Evolutionary conservation across 306 rosid genomes (phyloP).

Genomic region (Quercus agrifolia): DNA sequence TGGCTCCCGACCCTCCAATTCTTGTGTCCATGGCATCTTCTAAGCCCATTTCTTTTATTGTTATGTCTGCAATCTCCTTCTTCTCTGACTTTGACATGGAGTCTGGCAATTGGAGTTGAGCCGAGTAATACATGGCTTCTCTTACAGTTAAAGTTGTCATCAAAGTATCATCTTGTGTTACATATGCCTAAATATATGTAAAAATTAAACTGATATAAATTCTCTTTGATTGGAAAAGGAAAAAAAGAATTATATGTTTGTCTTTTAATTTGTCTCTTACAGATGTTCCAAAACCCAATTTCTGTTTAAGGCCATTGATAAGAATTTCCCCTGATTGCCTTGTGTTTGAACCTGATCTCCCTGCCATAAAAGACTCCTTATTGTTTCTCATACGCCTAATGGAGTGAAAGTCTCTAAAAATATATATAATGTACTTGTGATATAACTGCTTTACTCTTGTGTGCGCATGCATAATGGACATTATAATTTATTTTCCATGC

Average conservation of each 20-base stretch:
- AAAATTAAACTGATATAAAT: background rate
- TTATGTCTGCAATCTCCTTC: constrained; percentile 36
- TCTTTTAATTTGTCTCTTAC: background rate
- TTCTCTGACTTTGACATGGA: constrained; percentile 39
- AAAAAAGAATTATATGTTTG: background rate
- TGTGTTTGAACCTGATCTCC: constrained; percentile 11
- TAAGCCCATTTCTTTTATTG: constrained; percentile 47
- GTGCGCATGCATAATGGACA: no score
- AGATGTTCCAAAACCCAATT: constrained; percentile 23
- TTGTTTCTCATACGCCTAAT: no score
- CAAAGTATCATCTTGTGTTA: constrained; percentile 41
- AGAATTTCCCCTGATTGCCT: constrained; percentile 13
- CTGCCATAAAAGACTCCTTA: background rate
- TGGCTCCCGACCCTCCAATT: constrained; percentile 46
- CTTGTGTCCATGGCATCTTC: constrained; percentile 44
- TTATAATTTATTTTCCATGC: no score
- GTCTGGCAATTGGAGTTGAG: constrained; percentile 47
- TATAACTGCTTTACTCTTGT: no score
- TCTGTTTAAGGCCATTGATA: constrained; percentile 22
- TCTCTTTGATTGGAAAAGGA: no score
- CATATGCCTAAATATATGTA: constrained; percentile 31
- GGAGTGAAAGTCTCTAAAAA: no score
- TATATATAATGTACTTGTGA: no score
- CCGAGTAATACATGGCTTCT: constrained; percentile 45
- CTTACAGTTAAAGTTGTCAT: constrained; percentile 34